A percentile compares a stretch with the other conserved stretches of the same genome.
These are phyloP conservation scores for Botrytis fabae DNA, from an alignment of 2,329 filamentous ascomycete species.

Conservation along the genomic window DNA sequence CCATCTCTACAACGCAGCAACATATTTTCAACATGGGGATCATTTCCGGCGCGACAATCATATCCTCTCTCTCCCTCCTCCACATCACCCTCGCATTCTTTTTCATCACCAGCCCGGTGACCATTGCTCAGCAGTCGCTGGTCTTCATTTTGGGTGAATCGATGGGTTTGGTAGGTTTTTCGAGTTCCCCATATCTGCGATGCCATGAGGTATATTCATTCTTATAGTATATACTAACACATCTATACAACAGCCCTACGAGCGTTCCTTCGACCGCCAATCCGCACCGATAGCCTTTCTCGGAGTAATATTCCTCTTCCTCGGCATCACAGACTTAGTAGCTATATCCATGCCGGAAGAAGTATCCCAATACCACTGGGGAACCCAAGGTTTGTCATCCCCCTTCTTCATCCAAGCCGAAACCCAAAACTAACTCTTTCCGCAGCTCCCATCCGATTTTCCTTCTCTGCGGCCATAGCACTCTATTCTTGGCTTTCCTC, in stretches of 20 bases:
- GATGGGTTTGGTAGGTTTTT: constrained; percentile 69
- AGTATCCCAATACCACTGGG: constrained; percentile 62
- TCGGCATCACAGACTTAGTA: constrained; percentile 64
- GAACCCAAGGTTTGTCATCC: constrained; percentile 63
- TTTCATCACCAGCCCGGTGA: constrained; percentile 71
- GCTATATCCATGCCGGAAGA: constrained; percentile 70
- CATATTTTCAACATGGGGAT: constrained; percentile 65
- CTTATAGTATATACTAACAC: constrained; percentile 18
- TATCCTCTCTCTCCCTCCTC: constrained; percentile 79
- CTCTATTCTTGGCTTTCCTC: constrained; percentile 66
- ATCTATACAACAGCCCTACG: constrained; percentile 53
- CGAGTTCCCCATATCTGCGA: not conserved
- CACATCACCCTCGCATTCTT: constrained; percentile 82
- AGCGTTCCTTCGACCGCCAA: constrained; percentile 65
- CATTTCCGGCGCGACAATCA: constrained; percentile 76
- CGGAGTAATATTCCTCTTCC: constrained; percentile 62
- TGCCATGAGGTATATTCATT: not conserved
- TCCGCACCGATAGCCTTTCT: constrained; percentile 74
- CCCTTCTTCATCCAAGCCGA: constrained; percentile 44
- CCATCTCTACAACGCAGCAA: not conserved
- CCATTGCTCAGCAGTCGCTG: constrained; percentile 75
- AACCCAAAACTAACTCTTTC: constrained; percentile 2
- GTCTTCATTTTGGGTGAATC: constrained; percentile 81
- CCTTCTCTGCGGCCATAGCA: constrained; percentile 61
- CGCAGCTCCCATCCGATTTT: constrained; percentile 61